phyloP scores from a whole-genome alignment of 2,329 filamentous ascomycete genomes.

The Colletotrichum tabaci region DNA sequence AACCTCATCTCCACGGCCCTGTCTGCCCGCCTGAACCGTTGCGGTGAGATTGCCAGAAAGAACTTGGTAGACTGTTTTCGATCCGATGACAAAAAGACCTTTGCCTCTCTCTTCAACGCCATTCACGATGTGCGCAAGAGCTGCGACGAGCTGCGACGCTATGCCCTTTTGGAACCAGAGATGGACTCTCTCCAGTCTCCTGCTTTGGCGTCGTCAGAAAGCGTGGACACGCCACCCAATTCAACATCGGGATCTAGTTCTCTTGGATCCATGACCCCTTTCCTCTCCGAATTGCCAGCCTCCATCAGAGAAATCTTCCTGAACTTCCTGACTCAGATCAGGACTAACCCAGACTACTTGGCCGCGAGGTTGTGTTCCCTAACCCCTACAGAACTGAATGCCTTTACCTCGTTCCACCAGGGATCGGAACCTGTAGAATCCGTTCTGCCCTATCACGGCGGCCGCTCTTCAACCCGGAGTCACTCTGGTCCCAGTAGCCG shows the following conservation, averaged over 20 bases:
- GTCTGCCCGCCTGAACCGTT: constrained; percentile 81
- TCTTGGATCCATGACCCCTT: constrained; percentile 65
- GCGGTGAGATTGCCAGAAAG: constrained; percentile 80
- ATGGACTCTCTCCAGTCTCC: constrained; percentile 73
- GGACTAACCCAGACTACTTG: constrained; percentile 90
- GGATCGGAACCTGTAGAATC: constrained; percentile 87
- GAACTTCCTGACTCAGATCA: constrained; percentile 84
- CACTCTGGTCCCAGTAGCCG: constrained; percentile 54
- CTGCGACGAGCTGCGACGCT: constrained; percentile 80
- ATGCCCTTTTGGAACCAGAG: constrained; percentile 80
- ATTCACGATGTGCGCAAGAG: constrained; percentile 85
- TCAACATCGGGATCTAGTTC: constrained; percentile 52
- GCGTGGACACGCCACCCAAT: constrained; percentile 32
- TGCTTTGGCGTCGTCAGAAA: constrained; percentile 57
- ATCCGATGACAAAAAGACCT: constrained; percentile 83
- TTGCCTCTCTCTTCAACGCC: constrained; percentile 81
- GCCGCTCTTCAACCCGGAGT: constrained; percentile 62
- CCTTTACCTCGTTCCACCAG: constrained; percentile 84
- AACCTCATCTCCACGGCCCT: constrained; percentile 82
- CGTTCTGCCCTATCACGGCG: constrained; percentile 80
- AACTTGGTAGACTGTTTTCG: constrained; percentile 85
- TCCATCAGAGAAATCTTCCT: constrained; percentile 83
- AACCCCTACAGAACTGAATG: constrained; percentile 81
- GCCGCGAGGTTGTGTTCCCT: constrained; percentile 85
- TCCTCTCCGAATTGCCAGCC: constrained; percentile 81